Conservation (phyloP, 805 yeast genomes). For the Yarrowia osloensis region DNA sequence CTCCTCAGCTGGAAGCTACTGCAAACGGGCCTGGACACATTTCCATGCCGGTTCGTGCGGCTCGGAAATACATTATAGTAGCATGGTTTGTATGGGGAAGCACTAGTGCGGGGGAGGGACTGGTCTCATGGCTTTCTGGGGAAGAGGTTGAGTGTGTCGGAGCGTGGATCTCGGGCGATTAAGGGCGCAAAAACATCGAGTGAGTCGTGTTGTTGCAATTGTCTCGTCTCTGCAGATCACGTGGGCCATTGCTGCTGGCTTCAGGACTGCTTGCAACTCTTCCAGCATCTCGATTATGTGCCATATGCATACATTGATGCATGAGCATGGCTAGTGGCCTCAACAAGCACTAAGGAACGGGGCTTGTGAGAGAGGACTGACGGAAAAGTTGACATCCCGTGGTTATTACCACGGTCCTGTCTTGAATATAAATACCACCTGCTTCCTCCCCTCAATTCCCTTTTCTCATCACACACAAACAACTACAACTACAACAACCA, state of each 20-base stretch:
- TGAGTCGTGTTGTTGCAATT: background rate
- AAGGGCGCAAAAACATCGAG: background rate
- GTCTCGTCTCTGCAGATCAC: background rate
- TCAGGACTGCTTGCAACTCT: background rate
- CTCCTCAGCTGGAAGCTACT: background rate
- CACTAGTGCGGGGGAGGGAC: constrained; percentile 16
- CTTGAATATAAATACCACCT: background rate
- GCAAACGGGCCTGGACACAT: background rate
- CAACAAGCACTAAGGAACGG: constrained; percentile 17
- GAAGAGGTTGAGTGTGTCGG: background rate
- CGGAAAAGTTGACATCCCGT: background rate
- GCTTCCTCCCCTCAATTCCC: background rate
- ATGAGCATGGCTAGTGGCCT: constrained; percentile 3
- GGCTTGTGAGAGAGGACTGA: background rate
- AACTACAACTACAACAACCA: background rate
- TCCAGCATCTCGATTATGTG: background rate
- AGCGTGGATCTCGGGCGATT: background rate
- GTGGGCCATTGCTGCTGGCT: background rate
- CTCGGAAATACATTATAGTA: background rate
- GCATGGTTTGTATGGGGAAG: constrained; percentile 17
- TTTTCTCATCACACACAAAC: background rate
- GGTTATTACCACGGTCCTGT: background rate
- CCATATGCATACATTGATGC: background rate
- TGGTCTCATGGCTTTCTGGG: background rate
- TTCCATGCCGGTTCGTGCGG: constrained; percentile 29